These are phyloP conservation scores for Fusarium dimerum DNA, from an alignment of 2,329 filamentous ascomycete genomes.

Conservation along the genomic window DNA sequence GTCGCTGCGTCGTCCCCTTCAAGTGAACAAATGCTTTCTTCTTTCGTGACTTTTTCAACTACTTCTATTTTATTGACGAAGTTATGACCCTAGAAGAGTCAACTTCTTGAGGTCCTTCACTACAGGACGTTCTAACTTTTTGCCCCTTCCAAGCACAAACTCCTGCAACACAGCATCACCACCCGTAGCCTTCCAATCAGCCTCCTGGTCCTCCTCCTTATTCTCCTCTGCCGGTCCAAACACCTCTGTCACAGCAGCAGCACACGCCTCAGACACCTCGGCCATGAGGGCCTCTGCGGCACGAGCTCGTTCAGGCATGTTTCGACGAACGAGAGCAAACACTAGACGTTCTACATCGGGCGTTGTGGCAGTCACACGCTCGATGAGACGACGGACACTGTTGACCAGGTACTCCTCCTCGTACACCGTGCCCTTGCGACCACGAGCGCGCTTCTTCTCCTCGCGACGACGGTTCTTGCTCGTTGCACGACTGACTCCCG, in stretches of 20 bases:
- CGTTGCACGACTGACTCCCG: slow-evolving; percentile 74
- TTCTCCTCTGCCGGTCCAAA: slow-evolving; percentile 44
- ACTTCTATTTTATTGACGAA: slow-evolving; percentile 2
- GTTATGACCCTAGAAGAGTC: slow-evolving; percentile 48
- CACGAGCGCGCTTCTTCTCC: slow-evolving; percentile 90
- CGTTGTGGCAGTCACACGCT: slow-evolving; percentile 73
- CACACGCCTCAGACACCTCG: slow-evolving; percentile 73
- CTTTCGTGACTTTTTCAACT: background rate
- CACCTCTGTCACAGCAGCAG: slow-evolving; percentile 67
- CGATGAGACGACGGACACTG: slow-evolving; percentile 78
- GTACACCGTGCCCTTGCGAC: slow-evolving; percentile 96
- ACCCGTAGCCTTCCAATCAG: slow-evolving; percentile 42
- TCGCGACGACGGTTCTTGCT: slow-evolving; percentile 86
- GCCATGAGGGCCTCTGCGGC: slow-evolving; percentile 73
- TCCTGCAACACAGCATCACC: slow-evolving; percentile 55
- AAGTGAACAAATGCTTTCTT: slow-evolving; percentile 4
- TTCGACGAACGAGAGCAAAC: slow-evolving; percentile 73
- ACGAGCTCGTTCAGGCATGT: slow-evolving; percentile 84
- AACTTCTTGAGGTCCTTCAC: slow-evolving; percentile 52
- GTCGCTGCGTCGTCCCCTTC: slow-evolving; percentile 1
- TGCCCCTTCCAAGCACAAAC: slow-evolving; percentile 47
- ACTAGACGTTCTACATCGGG: slow-evolving; percentile 75
- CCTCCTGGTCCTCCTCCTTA: slow-evolving; percentile 22
- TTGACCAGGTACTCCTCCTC: slow-evolving; percentile 97
- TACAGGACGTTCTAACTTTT: slow-evolving; percentile 49